A percentile compares a stretch with the other conserved stretches of the same genome.
Conservation (phyloP, 352 stramenopile genomes). For the Globisporangium heterothallicum region DNA sequence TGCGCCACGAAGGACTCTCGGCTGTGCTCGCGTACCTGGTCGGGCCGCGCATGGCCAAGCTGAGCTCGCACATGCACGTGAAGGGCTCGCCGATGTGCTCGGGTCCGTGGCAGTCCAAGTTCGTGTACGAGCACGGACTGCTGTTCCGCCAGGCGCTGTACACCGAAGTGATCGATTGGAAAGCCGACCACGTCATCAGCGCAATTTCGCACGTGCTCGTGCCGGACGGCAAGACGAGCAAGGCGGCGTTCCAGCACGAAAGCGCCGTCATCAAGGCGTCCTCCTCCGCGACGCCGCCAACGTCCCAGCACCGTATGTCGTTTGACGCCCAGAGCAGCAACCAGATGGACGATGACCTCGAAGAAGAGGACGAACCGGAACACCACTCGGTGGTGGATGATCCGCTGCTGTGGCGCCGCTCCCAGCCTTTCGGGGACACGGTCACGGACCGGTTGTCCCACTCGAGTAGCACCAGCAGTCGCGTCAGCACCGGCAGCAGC, state of each 20-base stretch:
- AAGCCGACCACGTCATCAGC: slow-evolving; percentile 20
- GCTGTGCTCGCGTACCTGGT: slow-evolving; percentile 72
- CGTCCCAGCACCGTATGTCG: slow-evolving; percentile 17
- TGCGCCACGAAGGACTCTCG: slow-evolving; percentile 35
- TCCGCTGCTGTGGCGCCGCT: slow-evolving; percentile 6
- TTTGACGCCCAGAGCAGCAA: slow-evolving; percentile 13
- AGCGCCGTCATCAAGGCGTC: slow-evolving; percentile 20
- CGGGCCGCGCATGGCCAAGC: slow-evolving; percentile 57
- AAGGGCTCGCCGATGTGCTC: slow-evolving; percentile 52
- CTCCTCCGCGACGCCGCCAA: not conserved
- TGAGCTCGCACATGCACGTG: slow-evolving; percentile 59
- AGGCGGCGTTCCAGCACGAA: slow-evolving; percentile 18
- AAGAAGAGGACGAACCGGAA: slow-evolving; percentile 20
- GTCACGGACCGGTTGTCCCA: slow-evolving; percentile 3
- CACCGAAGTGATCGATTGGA: slow-evolving; percentile 69
- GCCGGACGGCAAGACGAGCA: slow-evolving; percentile 34
- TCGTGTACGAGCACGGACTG: slow-evolving; percentile 70
- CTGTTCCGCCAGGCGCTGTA: slow-evolving; percentile 65
- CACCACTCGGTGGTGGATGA: slow-evolving; percentile 20
- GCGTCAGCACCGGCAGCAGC: slow-evolving; percentile 16
- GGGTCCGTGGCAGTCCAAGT: slow-evolving; percentile 48
- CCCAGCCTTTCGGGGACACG: slow-evolving; percentile 8
- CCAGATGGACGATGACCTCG: not conserved
- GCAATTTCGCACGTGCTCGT: slow-evolving; percentile 42
- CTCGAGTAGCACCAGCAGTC: slow-evolving; percentile 7